Evolutionary conservation across 305 asterid species (phyloP).

Genomic region (Fraxinus angustifolia): DNA sequence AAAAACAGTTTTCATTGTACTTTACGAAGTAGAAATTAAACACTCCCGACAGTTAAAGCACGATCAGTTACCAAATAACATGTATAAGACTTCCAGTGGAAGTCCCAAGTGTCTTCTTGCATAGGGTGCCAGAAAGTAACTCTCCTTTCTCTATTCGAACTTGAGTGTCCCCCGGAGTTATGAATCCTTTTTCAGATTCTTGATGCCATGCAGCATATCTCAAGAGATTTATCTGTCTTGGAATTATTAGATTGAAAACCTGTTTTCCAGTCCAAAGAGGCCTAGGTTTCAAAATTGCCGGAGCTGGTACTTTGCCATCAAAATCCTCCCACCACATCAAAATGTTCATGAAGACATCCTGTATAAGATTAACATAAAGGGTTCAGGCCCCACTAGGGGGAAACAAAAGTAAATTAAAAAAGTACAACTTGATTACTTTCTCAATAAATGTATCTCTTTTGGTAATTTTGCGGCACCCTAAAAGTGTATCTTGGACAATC

Average conservation of each 20-base stretch:
- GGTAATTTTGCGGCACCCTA: constrained; percentile 95
- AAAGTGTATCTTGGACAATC: constrained; percentile 92
- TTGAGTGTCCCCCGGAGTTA: constrained; percentile 97
- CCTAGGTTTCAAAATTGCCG: constrained; percentile 89
- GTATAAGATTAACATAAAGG: constrained; percentile 24
- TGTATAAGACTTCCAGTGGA: constrained; percentile 95
- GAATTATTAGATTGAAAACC: constrained; percentile 90
- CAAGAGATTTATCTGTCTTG: constrained; percentile 84
- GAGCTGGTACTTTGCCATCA: constrained; percentile 98
- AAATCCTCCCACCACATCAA: constrained; percentile 99
- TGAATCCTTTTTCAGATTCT: constrained; percentile 73
- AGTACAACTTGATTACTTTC: constrained; percentile 45
- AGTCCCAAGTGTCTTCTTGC: constrained; percentile 97
- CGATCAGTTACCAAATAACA: constrained; percentile 69
- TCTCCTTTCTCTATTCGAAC: constrained; percentile 96
- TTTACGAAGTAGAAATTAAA: neutral
- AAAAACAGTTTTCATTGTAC: neutral
- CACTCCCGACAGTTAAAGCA: neutral
- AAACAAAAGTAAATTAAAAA: neutral
- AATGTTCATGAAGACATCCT: constrained; percentile 98
- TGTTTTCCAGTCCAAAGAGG: constrained; percentile 99
- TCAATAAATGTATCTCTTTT: constrained; percentile 96
- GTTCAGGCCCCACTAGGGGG: neutral
- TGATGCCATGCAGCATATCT: constrained; percentile 94
- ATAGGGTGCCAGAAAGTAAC: constrained; percentile 91